These are phyloP conservation scores for Penicillium ochrochloron DNA, from an alignment of 495 filamentous ascomycete genomes.

Conservation along the genomic window DNA sequence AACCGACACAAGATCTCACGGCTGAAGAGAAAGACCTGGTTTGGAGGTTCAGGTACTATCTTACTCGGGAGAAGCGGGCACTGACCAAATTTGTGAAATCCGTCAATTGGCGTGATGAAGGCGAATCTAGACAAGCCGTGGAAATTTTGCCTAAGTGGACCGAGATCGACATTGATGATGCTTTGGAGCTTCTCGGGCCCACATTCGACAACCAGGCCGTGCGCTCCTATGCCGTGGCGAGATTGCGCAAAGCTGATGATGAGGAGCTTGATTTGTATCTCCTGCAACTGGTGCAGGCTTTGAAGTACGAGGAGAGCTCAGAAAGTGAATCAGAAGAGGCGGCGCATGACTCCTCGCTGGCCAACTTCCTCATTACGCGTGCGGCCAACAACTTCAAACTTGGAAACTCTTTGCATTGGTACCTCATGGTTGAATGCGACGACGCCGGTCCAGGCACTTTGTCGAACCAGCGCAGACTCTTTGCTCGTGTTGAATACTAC, in stretches of 20 bases:
- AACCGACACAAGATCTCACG: conserved; percentile 84
- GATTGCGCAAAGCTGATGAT: conserved; percentile 89
- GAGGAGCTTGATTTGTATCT: conserved; percentile 92
- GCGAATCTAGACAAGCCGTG: conserved; percentile 85
- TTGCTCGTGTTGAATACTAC: conserved; percentile 89
- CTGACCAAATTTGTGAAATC: conserved; percentile 98
- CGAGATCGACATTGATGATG: conserved; percentile 96
- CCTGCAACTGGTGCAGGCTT: conserved; percentile 91
- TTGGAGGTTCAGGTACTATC: conserved; percentile 94
- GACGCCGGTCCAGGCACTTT: conserved; percentile 74
- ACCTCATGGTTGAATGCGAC: conserved; percentile 95
- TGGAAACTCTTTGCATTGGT: conserved; percentile 97
- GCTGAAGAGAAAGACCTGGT: conserved; percentile 93
- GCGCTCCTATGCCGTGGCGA: conserved; percentile 89
- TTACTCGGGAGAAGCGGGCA: conserved; percentile 90
- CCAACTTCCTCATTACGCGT: conserved; percentile 83
- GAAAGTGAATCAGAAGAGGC: conserved; percentile 62
- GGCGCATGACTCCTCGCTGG: conserved; percentile 83
- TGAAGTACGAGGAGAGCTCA: conserved; percentile 88
- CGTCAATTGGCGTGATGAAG: conserved; percentile 88
- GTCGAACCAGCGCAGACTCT: conserved; percentile 76
- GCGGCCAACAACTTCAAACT: conserved; percentile 85
- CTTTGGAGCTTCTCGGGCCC: conserved; percentile 90
- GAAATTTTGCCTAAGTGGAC: conserved; percentile 93
- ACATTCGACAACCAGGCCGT: conserved; percentile 88